Base-by-base conservation (phyloP, 495 filamentous ascomycete species). In the Tuber melanosporum region DNA sequence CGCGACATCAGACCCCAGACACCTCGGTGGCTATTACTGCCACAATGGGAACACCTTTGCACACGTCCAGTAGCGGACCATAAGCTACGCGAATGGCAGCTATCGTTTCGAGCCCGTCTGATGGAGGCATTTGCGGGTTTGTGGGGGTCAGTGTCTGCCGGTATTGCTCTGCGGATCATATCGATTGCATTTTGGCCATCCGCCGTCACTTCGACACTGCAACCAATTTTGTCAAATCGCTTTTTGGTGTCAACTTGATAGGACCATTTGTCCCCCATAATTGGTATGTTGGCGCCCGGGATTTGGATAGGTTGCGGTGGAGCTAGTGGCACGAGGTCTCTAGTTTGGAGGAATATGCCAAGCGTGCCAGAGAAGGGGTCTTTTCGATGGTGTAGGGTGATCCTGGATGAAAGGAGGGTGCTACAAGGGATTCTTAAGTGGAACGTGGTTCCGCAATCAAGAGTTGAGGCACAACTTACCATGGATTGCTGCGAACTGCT, bases 241-340 rank as follows among this genome's bases (percentile, higher is more conserved):
- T 75, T 81, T 22, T 75, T n/a, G 44, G 74, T 80, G 26, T 81
- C 79, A 22, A 77, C 73, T 44, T 77, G 75, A 44, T 81, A 77
- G 3, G 82, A 76, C 82, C 82, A 83, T 66, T 83, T 83, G 52
- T 81, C 81, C 70, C 81, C 82, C 47, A 83, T 75, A 70, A 83
- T 70, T 57, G 81, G 42, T 39, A 83, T 74, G 44, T 74, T 71
- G 5, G 73, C 66, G 3, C 81, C 82, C 57, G 76, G 70, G 71
- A 83, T 77, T 70, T 82, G 72, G 12, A n/a, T 10, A n/a, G 49
- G 49, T 14, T 52, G 20, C 12, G 49, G 49, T 52, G 47, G 20
- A 8, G 47, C 19, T 22, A 52, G 47, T 22, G 47, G 47, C 0
- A 20, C 47, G 10, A 83, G 71, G 17, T 83, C 82, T 1, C 75